A percentile compares a stretch with the other conserved stretches of the same genome.
phyloP scores from a whole-genome alignment of 75 land plant species.

The Selaginella tamariscina region DNA sequence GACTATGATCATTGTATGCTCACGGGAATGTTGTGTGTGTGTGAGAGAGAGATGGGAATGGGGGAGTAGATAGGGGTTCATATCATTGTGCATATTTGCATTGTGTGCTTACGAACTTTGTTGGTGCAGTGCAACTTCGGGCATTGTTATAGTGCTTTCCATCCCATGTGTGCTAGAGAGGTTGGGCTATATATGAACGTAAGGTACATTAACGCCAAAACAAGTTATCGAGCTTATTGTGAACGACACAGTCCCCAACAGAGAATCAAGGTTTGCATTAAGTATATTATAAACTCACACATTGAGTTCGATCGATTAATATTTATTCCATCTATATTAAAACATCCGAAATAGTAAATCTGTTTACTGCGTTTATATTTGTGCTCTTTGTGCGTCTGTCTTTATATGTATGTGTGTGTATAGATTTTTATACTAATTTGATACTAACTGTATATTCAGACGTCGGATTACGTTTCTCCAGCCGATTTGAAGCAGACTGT shows the following conservation, averaged over 20 bases:
- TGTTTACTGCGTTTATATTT: no score
- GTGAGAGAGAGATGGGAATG: no score
- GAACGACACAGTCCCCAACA: conserved; percentile 79
- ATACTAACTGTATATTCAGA: neutral
- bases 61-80: no score
- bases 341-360: no score
- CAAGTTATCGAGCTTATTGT: conserved; percentile 86
- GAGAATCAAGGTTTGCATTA: conserved; percentile 56
- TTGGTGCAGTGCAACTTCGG: conserved; percentile 91
- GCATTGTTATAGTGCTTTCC: conserved; percentile 68
- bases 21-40: no score
- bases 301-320: no score
- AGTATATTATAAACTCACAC: no score
- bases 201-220: conserved; percentile 27
- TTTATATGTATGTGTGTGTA: no score
- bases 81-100: no score
- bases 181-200: conserved; percentile 64
- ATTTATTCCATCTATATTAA: neutral
- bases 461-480: conserved; percentile 22
- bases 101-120: no score
- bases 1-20: no score
- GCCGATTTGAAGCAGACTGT: conserved; percentile 49
- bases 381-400: no score
- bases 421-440: neutral
- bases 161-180: conserved; percentile 73